These are phyloP conservation scores for Psilocybe tampanensis DNA, from an alignment of 768 basidiomycete species.

Conservation along the genomic window DNA sequence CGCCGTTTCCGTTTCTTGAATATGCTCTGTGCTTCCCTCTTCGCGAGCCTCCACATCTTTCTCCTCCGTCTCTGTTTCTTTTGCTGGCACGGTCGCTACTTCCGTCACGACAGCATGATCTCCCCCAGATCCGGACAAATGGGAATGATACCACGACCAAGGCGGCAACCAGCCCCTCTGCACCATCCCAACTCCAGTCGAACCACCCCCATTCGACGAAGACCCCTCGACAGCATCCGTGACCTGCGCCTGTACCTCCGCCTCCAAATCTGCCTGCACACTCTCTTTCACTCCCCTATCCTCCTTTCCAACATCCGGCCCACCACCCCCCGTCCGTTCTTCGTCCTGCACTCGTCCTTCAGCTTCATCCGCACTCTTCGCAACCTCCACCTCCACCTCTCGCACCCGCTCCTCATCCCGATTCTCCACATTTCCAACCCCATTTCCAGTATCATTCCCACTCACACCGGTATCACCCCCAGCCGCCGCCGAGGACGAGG, in stretches of 20 bases:
- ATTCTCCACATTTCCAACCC: background rate
- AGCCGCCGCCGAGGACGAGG: too few relatives aligned
- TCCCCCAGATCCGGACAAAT: too few relatives aligned
- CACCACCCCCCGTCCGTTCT: background rate
- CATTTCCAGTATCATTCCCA: background rate
- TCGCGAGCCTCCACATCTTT: background rate
- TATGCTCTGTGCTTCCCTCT: background rate
- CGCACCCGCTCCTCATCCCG: background rate
- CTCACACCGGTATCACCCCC: too few relatives aligned
- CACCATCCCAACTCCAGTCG: background rate
- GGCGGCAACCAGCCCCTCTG: background rate
- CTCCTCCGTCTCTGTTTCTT: background rate
- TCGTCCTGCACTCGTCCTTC: background rate
- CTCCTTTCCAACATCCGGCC: background rate
- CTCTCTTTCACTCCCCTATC: background rate
- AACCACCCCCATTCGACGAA: background rate
- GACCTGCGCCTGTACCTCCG: too few relatives aligned
- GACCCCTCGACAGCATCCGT: too few relatives aligned
- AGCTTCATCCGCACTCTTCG: background rate
- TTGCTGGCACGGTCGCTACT: background rate
- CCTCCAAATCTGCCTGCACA: background rate
- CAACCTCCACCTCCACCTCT: background rate
- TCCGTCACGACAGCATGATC: background rate
- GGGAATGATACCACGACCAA: background rate
- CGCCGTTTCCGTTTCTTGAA: background rate